Evolutionary conservation across 1,139 yeast genomes (phyloP).

Genomic region (Geotrichum australiense): DNA sequence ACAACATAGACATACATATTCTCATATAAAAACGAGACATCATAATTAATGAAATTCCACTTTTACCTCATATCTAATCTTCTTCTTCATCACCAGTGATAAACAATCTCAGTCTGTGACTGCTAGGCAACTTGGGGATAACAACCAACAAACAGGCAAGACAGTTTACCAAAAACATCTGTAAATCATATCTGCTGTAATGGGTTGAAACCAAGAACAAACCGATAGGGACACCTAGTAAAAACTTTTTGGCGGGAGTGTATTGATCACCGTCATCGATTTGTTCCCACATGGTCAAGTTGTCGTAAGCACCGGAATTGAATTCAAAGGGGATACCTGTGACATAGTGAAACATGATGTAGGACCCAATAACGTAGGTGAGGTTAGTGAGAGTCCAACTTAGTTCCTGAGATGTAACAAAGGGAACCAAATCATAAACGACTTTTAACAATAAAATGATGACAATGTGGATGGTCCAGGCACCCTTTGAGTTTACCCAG

Average conservation of each 20-base stretch:
- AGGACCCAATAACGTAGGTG: slow-evolving; percentile 84
- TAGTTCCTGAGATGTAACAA: slow-evolving; percentile 64
- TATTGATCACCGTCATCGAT: slow-evolving; percentile 95
- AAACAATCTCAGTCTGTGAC: slow-evolving; percentile 36
- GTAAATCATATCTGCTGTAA: slow-evolving; percentile 77
- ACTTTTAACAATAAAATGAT: slow-evolving; percentile 66
- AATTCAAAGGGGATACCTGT: slow-evolving; percentile 97
- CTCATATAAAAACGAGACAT: too few species aligned
- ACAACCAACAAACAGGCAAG: slow-evolving; percentile 75
- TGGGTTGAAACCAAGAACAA: slow-evolving; percentile 84
- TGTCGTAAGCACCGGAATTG: slow-evolving; percentile 93
- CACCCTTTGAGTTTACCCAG: slow-evolving; percentile 92
- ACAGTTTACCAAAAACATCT: slow-evolving; percentile 71
- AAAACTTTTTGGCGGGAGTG: slow-evolving; percentile 91
- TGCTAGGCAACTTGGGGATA: slow-evolving; percentile 74
- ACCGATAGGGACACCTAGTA: slow-evolving; percentile 83
- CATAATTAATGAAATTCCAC: too few species aligned
- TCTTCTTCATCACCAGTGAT: slow-evolving; percentile 25
- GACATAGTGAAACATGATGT: slow-evolving; percentile 92
- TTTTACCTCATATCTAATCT: too few species aligned
- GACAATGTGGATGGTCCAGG: slow-evolving; percentile 90
- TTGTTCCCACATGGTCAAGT: slow-evolving; percentile 98
- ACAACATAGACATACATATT: neutral
- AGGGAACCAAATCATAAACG: slow-evolving; percentile 70
- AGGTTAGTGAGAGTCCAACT: slow-evolving; percentile 92